Percentiles rank a stretch among this genome's conserved stretches.
Evolutionary conservation across 2,329 filamentous ascomycete species (phyloP).

Genomic region (Sporothrix humicola): DNA sequence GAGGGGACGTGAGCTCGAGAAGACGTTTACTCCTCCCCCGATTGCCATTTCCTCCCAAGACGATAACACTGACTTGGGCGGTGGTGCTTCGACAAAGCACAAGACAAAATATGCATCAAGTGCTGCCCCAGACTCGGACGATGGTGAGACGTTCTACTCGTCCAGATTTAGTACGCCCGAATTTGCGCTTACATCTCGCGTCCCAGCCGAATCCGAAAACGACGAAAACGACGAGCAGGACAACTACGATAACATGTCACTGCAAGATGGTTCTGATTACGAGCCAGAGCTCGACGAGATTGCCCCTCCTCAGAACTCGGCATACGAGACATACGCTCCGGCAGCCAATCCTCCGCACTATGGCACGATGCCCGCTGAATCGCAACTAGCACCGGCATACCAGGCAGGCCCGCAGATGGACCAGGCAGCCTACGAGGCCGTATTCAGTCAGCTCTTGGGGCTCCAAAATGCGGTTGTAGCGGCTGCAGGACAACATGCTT

Average conservation of each 20-base stretch:
- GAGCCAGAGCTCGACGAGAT: constrained; percentile 43
- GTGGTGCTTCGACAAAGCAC: background rate
- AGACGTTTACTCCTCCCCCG: constrained; percentile 66
- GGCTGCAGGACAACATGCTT: background rate
- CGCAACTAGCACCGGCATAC: too few relatives aligned
- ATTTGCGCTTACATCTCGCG: constrained; percentile 54
- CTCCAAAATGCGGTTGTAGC: background rate
- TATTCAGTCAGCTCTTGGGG: too few relatives aligned
- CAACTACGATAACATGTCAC: constrained; percentile 42
- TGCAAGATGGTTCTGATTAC: constrained; percentile 47
- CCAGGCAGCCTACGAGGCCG: too few relatives aligned
- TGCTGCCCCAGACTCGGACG: constrained; percentile 75
- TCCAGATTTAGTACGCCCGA: constrained; percentile 84
- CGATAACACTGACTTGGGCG: constrained; percentile 16
- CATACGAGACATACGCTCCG: background rate
- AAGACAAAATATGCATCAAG: background rate
- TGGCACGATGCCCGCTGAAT: background rate
- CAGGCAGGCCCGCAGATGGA: too few relatives aligned
- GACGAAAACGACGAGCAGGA: constrained; percentile 37
- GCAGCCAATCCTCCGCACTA: background rate
- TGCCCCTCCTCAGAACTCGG: constrained; percentile 25
- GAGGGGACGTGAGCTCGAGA: constrained; percentile 73
- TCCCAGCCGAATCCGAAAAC: constrained; percentile 54
- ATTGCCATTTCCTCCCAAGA: constrained; percentile 1
- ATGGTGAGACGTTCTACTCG: constrained; percentile 95